Base-by-base conservation (phyloP, 306 rosid genomes). In the Ochetophila trinervis region DNA sequence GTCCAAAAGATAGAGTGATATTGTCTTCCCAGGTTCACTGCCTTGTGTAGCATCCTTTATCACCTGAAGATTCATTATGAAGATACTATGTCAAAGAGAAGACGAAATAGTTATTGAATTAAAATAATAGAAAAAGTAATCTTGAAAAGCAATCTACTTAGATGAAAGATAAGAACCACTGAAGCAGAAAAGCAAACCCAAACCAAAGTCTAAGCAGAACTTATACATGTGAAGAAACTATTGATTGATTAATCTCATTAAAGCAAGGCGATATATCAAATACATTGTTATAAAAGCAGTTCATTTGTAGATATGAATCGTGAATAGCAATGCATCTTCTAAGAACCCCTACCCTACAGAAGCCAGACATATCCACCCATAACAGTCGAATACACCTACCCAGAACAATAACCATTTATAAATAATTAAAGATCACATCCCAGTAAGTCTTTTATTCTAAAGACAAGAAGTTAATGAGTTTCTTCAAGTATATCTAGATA, bases 1-100 rank as follows among this genome's bases (percentile, higher is more conserved):
- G 78, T 93, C 98, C 70, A 93, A 71, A 67, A 89, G 89, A 75
- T 89, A 93, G 24, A 87, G 88, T 36, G 98, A 54, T 60, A 87
- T 82, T 4, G 95, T 90, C 79, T 89, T 93, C 76, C 98, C 98
- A 60, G 90, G 94, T 78, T 93, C 98, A 76, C 97, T 86, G 62
- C 98, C 95, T 69, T 84, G 94, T 50, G 79, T 86, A 67, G 91
- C 97, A 83, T 93, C 98, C 83, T 84, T 93, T 79, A 90, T 78
- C 42, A 93, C 88, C 97, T 93, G 77, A 68, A 62, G 32, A 70
- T 74, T 78, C 51, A 53, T 65, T 53, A 69, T 62, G 19, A 57
- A 79, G 73, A 67, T 60, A 59, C 10, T 15, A 40, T 15, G 53
- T 12, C 60, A 67, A 57, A 68, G 44, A 30, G 40, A 62, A 54